phyloP scores from a whole-genome alignment of 768 basidiomycete species.

The Phaeolepiota aurea region DNA sequence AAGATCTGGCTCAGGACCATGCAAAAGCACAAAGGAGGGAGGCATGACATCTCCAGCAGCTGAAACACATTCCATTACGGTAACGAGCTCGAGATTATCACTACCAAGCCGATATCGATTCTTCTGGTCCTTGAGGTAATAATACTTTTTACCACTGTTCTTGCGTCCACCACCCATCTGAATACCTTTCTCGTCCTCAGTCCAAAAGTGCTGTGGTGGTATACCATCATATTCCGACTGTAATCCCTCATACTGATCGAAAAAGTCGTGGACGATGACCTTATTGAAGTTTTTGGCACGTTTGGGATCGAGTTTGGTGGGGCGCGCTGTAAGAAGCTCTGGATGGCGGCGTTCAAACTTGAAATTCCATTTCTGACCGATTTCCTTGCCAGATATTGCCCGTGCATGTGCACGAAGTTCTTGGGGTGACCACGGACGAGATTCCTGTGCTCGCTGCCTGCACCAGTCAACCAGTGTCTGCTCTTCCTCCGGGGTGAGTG shows the following conservation, averaged over 20 bases:
- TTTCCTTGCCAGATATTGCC: no score
- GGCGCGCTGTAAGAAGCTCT: conserved; percentile 9
- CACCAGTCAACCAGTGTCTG: no score
- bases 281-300: conserved; percentile 16
- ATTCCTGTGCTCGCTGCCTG: no score
- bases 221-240: conserved; percentile 12
- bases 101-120: conserved; percentile 13
- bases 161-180: conserved; percentile 18
- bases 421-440: no score
- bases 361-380: no score
- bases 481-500: no score
- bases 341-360: no score
- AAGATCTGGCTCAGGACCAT: conserved; percentile 5
- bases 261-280: conserved; percentile 11
- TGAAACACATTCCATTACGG: conserved; percentile 27
- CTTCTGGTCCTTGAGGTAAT: conserved; percentile 4
- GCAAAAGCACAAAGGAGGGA: conserved; percentile 21
- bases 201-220: conserved; percentile 19
- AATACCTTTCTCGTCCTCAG: conserved; percentile 21
- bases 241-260: conserved; percentile 10
- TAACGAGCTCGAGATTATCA: conserved; percentile 31
- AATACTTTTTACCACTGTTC: conserved; percentile 8
- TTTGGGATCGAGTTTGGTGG: conserved; percentile 17
- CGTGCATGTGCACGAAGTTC: no score
- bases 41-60: conserved; percentile 19